These are phyloP conservation scores for Umbilicaria muhlenbergii DNA, from an alignment of 495 filamentous ascomycete species.

Conservation along the genomic window DNA sequence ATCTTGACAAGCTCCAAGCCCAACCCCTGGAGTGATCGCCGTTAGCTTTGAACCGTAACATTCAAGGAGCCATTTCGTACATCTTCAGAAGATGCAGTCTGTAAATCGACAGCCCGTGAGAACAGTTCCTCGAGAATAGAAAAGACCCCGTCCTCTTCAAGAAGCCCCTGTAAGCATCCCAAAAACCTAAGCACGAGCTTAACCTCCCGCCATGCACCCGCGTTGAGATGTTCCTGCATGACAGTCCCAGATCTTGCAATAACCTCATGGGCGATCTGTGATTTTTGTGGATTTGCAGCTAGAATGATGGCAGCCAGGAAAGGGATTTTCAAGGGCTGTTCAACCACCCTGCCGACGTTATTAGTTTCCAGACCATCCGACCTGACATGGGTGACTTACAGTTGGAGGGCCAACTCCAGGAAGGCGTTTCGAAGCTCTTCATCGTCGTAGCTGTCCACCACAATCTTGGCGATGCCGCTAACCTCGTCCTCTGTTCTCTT, in stretches of 20 bases:
- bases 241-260: slow-evolving; percentile 40
- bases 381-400: slow-evolving; percentile 33
- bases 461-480: slow-evolving; percentile 52
- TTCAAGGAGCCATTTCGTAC: slow-evolving; percentile 30
- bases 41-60: slow-evolving; percentile 10
- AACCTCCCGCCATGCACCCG: slow-evolving; percentile 73
- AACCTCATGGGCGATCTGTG: slow-evolving; percentile 53
- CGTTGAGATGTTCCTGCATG: slow-evolving; percentile 44
- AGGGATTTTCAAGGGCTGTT: slow-evolving; percentile 94
- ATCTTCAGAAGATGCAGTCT: slow-evolving; percentile 82
- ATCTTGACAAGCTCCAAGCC: slow-evolving; percentile 91
- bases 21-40: slow-evolving; percentile 21
- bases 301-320: slow-evolving; percentile 74
- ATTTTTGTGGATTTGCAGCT: slow-evolving; percentile 55
- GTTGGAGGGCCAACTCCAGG: slow-evolving; percentile 52
- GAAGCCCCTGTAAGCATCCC: slow-evolving; percentile 61
- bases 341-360: slow-evolving; percentile 34
- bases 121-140: slow-evolving; percentile 74
- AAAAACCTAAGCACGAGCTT: slow-evolving; percentile 83
- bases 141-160: slow-evolving; percentile 79
- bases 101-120: slow-evolving; percentile 65
- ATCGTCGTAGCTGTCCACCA: slow-evolving; percentile 70
- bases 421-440: slow-evolving; percentile 54
- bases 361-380: background rate
- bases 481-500: slow-evolving; percentile 71